phyloP scores from a whole-genome alignment of 208 protist genomes.

The Trypanosoma cruzi region DNA sequence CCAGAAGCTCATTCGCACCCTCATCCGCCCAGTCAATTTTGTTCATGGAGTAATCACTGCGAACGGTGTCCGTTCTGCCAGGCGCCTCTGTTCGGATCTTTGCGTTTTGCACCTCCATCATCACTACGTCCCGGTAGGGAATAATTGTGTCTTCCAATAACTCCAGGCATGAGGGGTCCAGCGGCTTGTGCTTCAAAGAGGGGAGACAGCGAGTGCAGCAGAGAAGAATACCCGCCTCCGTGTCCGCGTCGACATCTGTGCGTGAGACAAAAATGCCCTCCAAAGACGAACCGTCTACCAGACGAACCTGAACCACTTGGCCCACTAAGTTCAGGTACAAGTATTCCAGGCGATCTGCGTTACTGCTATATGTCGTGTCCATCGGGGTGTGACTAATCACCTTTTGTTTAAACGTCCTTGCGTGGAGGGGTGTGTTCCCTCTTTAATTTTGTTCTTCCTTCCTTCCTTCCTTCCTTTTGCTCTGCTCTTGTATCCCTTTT shows the following conservation, averaged over 20 bases:
- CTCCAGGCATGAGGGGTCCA: conserved; percentile 45
- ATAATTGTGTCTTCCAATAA: conserved; percentile 44
- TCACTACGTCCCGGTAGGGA: conserved; percentile 77
- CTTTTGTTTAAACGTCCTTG: no score
- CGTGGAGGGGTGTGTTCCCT: background rate
- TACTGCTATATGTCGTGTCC: conserved; percentile 58
- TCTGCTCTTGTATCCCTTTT: background rate
- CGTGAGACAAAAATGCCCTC: conserved; percentile 90
- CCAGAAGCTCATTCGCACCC: conserved; percentile 54
- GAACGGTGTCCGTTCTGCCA: conserved; percentile 34
- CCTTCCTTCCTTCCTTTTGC: background rate
- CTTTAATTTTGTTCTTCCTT: background rate
- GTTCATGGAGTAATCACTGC: conserved; percentile 62
- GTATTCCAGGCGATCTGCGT: conserved; percentile 83
- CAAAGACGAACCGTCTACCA: conserved; percentile 65
- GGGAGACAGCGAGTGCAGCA: conserved; percentile 54
- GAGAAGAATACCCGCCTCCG: conserved; percentile 68
- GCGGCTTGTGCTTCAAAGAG: conserved; percentile 51
- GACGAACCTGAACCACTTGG: conserved; percentile 76
- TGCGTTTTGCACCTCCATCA: conserved; percentile 63
- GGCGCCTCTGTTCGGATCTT: conserved; percentile 80
- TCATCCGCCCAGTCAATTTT: conserved; percentile 77
- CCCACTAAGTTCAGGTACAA: conserved; percentile 91
- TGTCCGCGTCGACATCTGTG: conserved; percentile 60
- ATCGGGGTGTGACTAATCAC: conserved; percentile 1